Percentiles rank a stretch among this genome's conserved stretches.
Conservation (phyloP, 2,329 filamentous ascomycete species). For the Periconia macrospinosa region DNA sequence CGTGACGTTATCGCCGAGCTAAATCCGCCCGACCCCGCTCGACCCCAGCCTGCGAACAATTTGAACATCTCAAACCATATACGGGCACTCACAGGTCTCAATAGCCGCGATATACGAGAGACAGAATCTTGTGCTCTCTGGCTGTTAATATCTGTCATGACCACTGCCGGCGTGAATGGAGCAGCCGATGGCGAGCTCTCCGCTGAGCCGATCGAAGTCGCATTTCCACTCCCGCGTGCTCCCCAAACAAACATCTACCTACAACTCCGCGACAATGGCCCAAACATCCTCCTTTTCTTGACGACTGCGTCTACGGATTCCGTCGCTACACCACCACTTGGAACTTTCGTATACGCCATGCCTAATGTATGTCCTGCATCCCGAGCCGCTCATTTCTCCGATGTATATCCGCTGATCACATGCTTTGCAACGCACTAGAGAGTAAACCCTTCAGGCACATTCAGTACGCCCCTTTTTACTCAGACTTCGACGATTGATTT, state of each 20-base stretch:
- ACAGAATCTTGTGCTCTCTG: neutral
- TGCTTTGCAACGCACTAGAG: constrained; percentile 26
- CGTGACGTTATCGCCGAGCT: neutral
- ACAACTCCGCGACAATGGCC: constrained; percentile 58
- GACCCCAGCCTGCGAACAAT: neutral
- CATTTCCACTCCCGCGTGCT: constrained; percentile 60
- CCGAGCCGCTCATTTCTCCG: neutral
- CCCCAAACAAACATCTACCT: constrained; percentile 61
- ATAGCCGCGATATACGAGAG: neutral
- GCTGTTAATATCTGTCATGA: constrained; percentile 18
- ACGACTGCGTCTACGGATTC: constrained; percentile 53
- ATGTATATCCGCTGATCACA: constrained; percentile 8
- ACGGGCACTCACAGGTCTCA: too few species aligned
- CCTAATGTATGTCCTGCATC: constrained; percentile 68
- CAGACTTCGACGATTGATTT: constrained; percentile 81
- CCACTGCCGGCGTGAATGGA: constrained; percentile 12
- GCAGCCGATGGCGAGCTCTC: constrained; percentile 15
- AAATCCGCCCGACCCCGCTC: neutral
- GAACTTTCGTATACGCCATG: constrained; percentile 91
- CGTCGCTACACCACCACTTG: constrained; percentile 55
- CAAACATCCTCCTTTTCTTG: constrained; percentile 59
- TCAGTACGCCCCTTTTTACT: constrained; percentile 79
- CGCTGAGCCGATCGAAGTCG: constrained; percentile 54
- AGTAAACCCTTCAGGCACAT: constrained; percentile 56
- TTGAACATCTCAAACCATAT: too few species aligned